Evolutionary conservation across 2,329 filamentous ascomycete genomes (phyloP).

Genomic region (Trichoderma hamatum): DNA sequence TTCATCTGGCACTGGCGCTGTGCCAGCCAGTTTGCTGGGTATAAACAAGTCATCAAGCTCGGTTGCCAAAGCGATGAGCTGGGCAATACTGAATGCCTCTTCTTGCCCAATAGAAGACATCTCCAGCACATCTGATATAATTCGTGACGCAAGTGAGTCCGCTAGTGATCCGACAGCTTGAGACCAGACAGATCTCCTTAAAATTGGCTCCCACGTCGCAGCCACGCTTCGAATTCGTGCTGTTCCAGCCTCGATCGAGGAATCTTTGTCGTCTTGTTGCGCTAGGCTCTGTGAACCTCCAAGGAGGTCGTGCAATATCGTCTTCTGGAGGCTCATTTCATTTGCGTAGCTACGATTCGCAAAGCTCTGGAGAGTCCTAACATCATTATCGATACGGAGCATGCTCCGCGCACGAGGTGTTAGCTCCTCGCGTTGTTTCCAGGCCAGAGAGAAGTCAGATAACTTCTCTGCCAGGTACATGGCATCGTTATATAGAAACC

Average conservation of each 20-base stretch:
- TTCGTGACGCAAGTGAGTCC: slow-evolving; percentile 61
- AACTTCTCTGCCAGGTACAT: slow-evolving; percentile 64
- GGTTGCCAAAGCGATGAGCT: slow-evolving; percentile 59
- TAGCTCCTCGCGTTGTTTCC: slow-evolving; percentile 59
- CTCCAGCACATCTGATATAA: slow-evolving; percentile 65
- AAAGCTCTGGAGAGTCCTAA: slow-evolving; percentile 61
- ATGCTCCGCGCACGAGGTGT: slow-evolving; percentile 54
- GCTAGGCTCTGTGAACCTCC: slow-evolving; percentile 64
- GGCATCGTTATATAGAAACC: slow-evolving; percentile 69
- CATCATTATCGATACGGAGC: slow-evolving; percentile 62
- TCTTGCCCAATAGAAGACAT: slow-evolving; percentile 64
- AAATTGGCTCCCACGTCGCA: slow-evolving; percentile 59
- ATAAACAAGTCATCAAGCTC: slow-evolving; percentile 64
- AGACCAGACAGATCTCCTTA: slow-evolving; percentile 63
- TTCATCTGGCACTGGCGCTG: slow-evolving; percentile 40
- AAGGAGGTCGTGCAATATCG: slow-evolving; percentile 62
- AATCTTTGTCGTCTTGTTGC: slow-evolving; percentile 58
- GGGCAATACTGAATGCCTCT: slow-evolving; percentile 64
- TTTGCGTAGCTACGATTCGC: slow-evolving; percentile 64
- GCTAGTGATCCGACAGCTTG: slow-evolving; percentile 64
- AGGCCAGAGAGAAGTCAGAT: slow-evolving; percentile 50
- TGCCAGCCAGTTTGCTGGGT: slow-evolving; percentile 44
- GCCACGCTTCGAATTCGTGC: slow-evolving; percentile 58
- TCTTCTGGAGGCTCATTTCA: slow-evolving; percentile 64
- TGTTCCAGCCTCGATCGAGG: slow-evolving; percentile 57